Base-by-base conservation (phyloP, 2,329 filamentous ascomycete species). In the Epichloe amarillans region DNA sequence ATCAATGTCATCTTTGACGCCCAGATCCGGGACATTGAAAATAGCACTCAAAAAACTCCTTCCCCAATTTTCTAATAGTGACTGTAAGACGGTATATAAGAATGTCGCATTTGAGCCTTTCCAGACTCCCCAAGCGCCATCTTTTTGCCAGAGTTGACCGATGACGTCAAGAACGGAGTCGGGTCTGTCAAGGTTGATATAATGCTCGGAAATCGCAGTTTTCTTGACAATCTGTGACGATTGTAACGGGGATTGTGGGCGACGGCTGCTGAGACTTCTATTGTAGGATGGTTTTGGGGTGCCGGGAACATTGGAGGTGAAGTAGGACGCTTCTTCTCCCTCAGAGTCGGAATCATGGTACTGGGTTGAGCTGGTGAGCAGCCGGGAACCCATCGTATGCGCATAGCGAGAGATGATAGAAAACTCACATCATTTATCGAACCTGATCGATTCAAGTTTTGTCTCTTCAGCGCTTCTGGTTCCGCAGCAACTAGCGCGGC, bases 91-190 rank as follows among this genome's bases (percentile, higher is more conserved):
- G 0, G 83, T 86, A 69, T 97, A 95, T 47, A 97, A 74, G 62
- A 97, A 98, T 1, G 89, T 94, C 14, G 86, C 82, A 64, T 97
- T 97, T 38, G 89, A 88, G 8, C 84, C 82, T 66, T 96, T 96
- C 90, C 91, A 98, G 5, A 96, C 83, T 4, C 93, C 93, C 76
- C 89, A 90, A 0, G 84, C 84, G 37, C 89, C 88, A 64, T 95
- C 91, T 58, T 86, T 91, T 46, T 84, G 77, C 87, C 93, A 97
- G 19, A 97, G 71, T 63, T 94, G 86, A 6, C 83, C 83, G 53
- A 98, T 79, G 3, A 93, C 88, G 57, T 95, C 88, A 59, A 90
- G 78, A 52, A 97, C 74, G 1, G 90, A 91, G 62, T 91, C 86
- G 11, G 86, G 74, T 53, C 83, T 82, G 56, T 83, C 83, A 19